These are phyloP conservation scores for Aureobasidium pullulans DNA, from an alignment of 2,329 filamentous ascomycete species.

Conservation along the genomic window DNA sequence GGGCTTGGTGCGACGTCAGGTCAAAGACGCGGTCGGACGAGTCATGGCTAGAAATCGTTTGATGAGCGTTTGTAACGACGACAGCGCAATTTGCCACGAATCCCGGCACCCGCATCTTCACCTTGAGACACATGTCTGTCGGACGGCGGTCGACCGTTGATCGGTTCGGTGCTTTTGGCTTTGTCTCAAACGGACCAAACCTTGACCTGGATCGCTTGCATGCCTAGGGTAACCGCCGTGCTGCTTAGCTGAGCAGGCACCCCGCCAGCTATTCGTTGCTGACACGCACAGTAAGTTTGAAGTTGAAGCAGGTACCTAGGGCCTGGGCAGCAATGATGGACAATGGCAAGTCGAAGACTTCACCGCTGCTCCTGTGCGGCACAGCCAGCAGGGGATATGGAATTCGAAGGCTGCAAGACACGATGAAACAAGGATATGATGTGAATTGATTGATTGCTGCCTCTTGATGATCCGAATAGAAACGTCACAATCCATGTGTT, in stretches of 20 bases:
- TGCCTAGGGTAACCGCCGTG: background rate
- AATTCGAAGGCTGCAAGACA: slow-evolving; percentile 8
- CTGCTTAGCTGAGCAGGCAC: slow-evolving; percentile 11
- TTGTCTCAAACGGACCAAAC: slow-evolving; percentile 13
- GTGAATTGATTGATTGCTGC: slow-evolving; percentile 3
- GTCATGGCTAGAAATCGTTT: slow-evolving; percentile 7
- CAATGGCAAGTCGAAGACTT: background rate
- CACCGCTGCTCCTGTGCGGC: slow-evolving; percentile 6
- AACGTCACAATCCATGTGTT: slow-evolving; percentile 11
- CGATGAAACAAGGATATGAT: slow-evolving; percentile 12
- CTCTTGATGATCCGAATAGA: background rate
- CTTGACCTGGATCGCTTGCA: slow-evolving; percentile 11
- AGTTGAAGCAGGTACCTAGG: background rate
- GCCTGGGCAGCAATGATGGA: background rate
- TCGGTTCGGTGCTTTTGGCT: slow-evolving; percentile 12
- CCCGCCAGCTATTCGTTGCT: background rate
- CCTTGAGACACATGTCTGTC: slow-evolving; percentile 12
- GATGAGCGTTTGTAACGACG: slow-evolving; percentile 8
- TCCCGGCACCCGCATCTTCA: slow-evolving; percentile 1
- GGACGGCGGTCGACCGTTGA: slow-evolving; percentile 3
- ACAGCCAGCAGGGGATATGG: slow-evolving; percentile 2
- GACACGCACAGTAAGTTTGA: background rate
- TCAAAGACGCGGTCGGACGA: background rate
- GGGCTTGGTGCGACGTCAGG: slow-evolving; percentile 6
- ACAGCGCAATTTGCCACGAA: slow-evolving; percentile 14